Base-by-base conservation (phyloP, 371 early-diverging fungal genomes). In the Conidiobolus incongruus region DNA sequence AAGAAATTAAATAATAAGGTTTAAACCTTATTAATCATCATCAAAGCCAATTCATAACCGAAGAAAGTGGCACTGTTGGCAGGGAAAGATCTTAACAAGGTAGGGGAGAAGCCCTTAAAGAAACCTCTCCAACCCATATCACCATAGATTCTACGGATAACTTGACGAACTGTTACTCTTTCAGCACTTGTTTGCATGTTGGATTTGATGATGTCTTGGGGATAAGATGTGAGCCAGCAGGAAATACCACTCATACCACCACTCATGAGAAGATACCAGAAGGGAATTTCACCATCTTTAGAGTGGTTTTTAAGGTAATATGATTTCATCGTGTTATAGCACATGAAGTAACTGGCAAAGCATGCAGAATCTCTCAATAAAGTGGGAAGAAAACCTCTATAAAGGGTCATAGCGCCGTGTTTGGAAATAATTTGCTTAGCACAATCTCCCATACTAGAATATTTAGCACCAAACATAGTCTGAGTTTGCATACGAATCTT, bases 161-260 rank as follows among this genome's bases (percentile, higher is more conserved):
- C 26, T 11, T 41, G 28, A 19, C 15, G n/a, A 16, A 41, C 33
- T 11, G 12, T 32, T 8, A 41, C 8, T 21, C 26, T 41, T 15
- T 5, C 20, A 30, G 30, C 16, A 16, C 32, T 31, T 12, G 41
- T 28, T 55, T 86, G 82, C 58, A 77, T 71, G 23, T 73, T 63
- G 45, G 76, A 76, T 57, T 88, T 88, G 53, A 87, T 62, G 16
- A 88, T 84, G 52, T 88, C 89, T 53, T 84, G 83, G 23, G 89
- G 89, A 52, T 81, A 85, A 21, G 81, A 79, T 1, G 79, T 73
- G 12, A 87, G 54, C 89, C 89, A 88, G 21, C 83, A 80, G 31
- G 66, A 73, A 39, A 79, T 68, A 21, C 89, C 89, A 13, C 85
- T 80, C 32, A 75, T 52, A 35, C 86, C 87, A 45, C 89, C 89